Conservation (phyloP, 208 protist genomes). For the Blastocrithidia nonstop region DNA sequence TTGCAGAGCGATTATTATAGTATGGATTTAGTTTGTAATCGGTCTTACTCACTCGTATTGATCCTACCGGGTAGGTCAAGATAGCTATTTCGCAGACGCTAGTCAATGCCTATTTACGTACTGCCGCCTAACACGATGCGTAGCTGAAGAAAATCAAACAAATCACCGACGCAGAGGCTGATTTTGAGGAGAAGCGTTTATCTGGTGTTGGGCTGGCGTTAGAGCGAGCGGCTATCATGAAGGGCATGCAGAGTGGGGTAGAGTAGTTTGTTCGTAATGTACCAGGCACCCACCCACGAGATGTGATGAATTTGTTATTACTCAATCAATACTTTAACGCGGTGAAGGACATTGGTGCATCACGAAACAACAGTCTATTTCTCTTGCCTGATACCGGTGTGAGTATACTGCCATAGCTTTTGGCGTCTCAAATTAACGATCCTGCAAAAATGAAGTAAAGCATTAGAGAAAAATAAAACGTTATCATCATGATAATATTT, state of each 20-base stretch:
- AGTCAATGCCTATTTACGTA: constrained; percentile 45
- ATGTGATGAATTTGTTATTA: constrained; percentile 58
- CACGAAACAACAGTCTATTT: constrained; percentile 22
- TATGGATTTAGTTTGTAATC: constrained; percentile 58
- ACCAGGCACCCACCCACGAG: constrained; percentile 19
- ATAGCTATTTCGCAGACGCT: constrained; percentile 65
- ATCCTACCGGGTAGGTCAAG: constrained; percentile 43
- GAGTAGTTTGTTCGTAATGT: constrained; percentile 33
- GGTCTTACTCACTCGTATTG: constrained; percentile 57
- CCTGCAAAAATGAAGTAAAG: constrained; percentile 12
- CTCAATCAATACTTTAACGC: constrained; percentile 78
- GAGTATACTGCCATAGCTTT: constrained; percentile 11
- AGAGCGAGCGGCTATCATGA: constrained; percentile 54
- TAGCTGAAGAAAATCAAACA: constrained; percentile 46
- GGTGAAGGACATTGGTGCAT: constrained; percentile 50
- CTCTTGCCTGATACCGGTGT: constrained; percentile 15
- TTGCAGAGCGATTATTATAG: constrained; percentile 27
- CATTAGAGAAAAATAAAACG: background rate
- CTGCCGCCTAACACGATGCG: constrained; percentile 43
- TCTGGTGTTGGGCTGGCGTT: constrained; percentile 50
- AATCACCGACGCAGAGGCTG: constrained; percentile 53
- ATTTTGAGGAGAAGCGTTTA: constrained; percentile 55
- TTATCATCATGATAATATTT: too few species aligned
- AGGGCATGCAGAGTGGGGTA: constrained; percentile 44
- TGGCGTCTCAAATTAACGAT: constrained; percentile 16